Evolutionary conservation across 1,284 basidiomycete genomes (phyloP), one percentile per base, ranked within the genome.

Genomic region (Trichosporon ovoides): DNA sequence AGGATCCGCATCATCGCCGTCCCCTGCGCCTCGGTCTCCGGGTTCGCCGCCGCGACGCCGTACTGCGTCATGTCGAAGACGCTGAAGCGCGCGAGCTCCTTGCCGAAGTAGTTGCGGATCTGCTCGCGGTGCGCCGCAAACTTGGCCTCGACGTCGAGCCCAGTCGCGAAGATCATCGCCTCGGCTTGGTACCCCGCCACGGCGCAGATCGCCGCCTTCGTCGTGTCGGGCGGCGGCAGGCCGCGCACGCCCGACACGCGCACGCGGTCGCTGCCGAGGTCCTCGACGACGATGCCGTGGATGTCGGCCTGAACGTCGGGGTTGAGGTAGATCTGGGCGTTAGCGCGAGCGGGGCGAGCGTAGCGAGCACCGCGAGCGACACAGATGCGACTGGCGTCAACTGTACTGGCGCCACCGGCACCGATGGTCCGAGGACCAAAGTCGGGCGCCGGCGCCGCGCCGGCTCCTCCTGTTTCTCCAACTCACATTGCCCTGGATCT

Each of bases 301-400:
- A 69, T 57, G 31, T 67, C 57, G 16, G 64, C 68, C 34, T 63
- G 61, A 0, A 69, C 68, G 48, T 69, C 68, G 3, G 68, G 63
- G 53, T 69, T 69, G 24, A 66, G 63, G 56, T 69, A 69, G 6
- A 55, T 43, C 49, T 51, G 13, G 11, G 37, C 7, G 28, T 31
- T 9, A 31, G 16, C 7, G 28, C 9, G 5, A 31, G 16, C 37
- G 19, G 37, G 7, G 7, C 37, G 19, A 38, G 16, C n/a, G 28
- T 9, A 31, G 19, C 19, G 37, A 11, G 12, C 16, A 16, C 28
- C 28, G 5, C 28, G 28, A 1, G 1, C 24, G 2, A 14, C 5
- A 1, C n/a, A n/a, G n/a, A n/a, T n/a, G n/a, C n/a, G n/a, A n/a
- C n/a, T n/a, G n/a, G n/a, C n/a, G n/a, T n/a, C n/a, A n/a, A n/a